Evolutionary conservation across 1,284 basidiomycete species (phyloP).

Genomic region (Marasmius sp.): DNA sequence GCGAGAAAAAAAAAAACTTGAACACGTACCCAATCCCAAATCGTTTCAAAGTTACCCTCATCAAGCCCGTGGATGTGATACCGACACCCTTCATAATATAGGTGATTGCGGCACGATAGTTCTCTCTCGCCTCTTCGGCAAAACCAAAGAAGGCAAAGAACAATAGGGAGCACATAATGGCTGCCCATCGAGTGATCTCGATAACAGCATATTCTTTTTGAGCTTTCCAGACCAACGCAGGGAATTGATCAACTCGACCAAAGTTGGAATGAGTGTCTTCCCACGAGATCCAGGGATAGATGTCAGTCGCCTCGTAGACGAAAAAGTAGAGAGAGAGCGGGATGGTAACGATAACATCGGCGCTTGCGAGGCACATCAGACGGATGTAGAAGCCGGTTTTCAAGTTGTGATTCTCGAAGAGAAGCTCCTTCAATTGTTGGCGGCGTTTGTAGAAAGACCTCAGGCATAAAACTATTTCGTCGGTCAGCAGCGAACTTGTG

Average conservation of each 20-base stretch:
- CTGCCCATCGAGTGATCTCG: conserved; percentile 26
- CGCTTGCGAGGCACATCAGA: conserved; percentile 41
- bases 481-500: background rate
- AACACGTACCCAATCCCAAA: conserved; percentile 1
- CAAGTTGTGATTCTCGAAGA: conserved; percentile 27
- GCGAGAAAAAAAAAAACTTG: background rate
- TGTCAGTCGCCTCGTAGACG: conserved; percentile 19
- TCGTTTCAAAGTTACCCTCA: background rate
- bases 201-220: too few species aligned
- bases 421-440: conserved; percentile 35
- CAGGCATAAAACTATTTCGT: conserved; percentile 36
- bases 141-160: conserved; percentile 34
- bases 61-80: conserved; percentile 6
- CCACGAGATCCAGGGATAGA: conserved; percentile 34
- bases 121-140: conserved; percentile 24
- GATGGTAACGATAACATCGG: conserved; percentile 2
- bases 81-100: conserved; percentile 7
- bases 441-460: conserved; percentile 31
- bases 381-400: conserved; percentile 49
- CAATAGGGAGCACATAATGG: conserved; percentile 21
- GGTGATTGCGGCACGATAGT: conserved; percentile 19
- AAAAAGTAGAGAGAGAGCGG: conserved; percentile 9
- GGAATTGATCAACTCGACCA: conserved; percentile 22
- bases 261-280: conserved; percentile 34
- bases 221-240: conserved; percentile 29